Evolutionary conservation across 441 rosid genomes (phyloP).

Genomic region (Euphorbia celastroides): DNA sequence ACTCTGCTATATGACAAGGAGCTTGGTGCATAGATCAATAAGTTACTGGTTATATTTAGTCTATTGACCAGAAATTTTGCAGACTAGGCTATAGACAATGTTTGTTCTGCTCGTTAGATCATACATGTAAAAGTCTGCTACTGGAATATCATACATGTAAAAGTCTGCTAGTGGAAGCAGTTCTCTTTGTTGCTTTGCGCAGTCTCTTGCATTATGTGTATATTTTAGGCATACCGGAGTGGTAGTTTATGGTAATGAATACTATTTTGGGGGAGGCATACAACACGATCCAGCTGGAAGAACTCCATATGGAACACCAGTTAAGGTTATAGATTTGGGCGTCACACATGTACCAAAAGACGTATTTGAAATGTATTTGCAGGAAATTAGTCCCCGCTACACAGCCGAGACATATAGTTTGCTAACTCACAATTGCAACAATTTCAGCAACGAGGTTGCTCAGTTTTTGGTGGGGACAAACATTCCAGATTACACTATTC

Average conservation of each 20-base stretch:
- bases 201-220: constrained; percentile 7
- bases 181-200: not conserved
- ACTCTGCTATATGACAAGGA: too few species aligned
- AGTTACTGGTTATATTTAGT: too few species aligned
- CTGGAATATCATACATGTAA: too few species aligned
- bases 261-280: constrained; percentile 85
- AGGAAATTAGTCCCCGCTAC: constrained; percentile 82
- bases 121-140: too few species aligned
- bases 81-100: too few species aligned
- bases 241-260: constrained; percentile 75
- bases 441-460: constrained; percentile 83
- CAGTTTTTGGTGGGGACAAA: constrained; percentile 76
- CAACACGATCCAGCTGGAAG: constrained; percentile 56
- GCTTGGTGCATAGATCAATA: too few species aligned
- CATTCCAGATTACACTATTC: constrained; percentile 80
- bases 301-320: constrained; percentile 77
- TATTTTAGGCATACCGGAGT: constrained; percentile 81
- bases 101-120: too few species aligned
- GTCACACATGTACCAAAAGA: constrained; percentile 76
- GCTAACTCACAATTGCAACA: constrained; percentile 87
- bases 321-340: constrained; percentile 70
- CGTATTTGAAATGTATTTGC: constrained; percentile 76
- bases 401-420: constrained; percentile 75
- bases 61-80: too few species aligned
- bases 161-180: too few species aligned